Base-by-base conservation (phyloP, 1,139 yeast species). In the Taiozyma onychis region DNA sequence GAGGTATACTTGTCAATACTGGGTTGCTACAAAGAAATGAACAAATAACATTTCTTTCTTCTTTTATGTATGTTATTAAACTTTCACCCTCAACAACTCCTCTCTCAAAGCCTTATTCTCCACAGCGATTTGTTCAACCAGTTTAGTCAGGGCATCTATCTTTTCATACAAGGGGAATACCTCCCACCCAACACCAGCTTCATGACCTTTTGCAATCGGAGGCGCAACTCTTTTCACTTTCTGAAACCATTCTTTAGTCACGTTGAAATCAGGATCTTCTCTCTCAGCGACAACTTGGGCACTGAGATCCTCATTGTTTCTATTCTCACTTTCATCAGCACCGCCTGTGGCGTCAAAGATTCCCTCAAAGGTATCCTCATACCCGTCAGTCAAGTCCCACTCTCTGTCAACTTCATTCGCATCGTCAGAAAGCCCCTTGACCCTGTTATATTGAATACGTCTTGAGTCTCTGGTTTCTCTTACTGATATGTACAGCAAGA, bases 301-400 rank as follows among this genome's bases (percentile, higher is more conserved):
- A 51, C 74, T 67, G 37, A 81, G 55, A 9, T 80, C 77, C 27
- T 66, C 66, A 26, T 55, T 54, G 3, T 54, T 56, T n/a, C 53
- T 52, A n/a, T 54, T 49, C 6, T 16, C 43, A 7, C 56, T 48
- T 6, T 39, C 18, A 1, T 32, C 45, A 4, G 57, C 46, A 3
- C 59, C 62, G 2, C 59, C 61, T n/a, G 59, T 24, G 9, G 43
- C 52, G 14, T 62, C 56, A 41, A 66, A 62, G 3, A 65, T 48
- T 6, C 68, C 69, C 16, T 61, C 64, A 30, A 65, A 77, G 10
- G 73, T 75, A 41, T 69, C 73, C 46, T 76, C 78, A 61, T 75
- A 88, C 0, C 96, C 96, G 65, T 88, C 96, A 10, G 85, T 78
- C 58, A 88, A 72, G 58, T 85, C 88, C 95, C 96, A 88, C 62